A percentile compares a stretch with the other conserved stretches of the same genome.
phyloP scores from a whole-genome alignment of 768 basidiomycete species.

The Obba rivulosa region DNA sequence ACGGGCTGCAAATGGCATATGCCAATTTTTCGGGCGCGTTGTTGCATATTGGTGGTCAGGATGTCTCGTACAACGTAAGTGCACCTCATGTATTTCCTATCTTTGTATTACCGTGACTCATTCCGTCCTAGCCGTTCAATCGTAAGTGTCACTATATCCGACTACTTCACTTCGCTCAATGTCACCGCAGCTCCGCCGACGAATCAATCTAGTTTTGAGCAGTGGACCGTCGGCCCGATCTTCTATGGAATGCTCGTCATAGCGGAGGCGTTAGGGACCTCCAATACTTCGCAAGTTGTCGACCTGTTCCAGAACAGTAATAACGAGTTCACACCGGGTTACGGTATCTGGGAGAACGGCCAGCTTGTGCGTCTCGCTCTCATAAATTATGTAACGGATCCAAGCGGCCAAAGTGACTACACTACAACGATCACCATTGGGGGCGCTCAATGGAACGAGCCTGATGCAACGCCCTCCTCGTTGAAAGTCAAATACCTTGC shows the following conservation, averaged over 20 bases:
- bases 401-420: constrained; percentile 33
- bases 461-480: constrained; percentile 17
- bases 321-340: constrained; percentile 36
- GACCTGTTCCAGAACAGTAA: constrained; percentile 31
- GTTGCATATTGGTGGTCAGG: constrained; percentile 43
- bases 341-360: constrained; percentile 44
- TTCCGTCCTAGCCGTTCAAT: constrained; percentile 38
- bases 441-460: constrained; percentile 17
- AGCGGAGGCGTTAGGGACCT: constrained; percentile 40
- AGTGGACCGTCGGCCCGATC: constrained; percentile 43
- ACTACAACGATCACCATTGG: constrained; percentile 31
- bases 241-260: constrained; percentile 43
- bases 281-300: constrained; percentile 36
- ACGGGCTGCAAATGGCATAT: constrained; percentile 43
- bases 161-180: not conserved
- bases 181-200: constrained; percentile 35
- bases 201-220: constrained; percentile 29
- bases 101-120: constrained; percentile 16
- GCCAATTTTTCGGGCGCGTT: constrained; percentile 42
- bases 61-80: constrained; percentile 49
- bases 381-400: constrained; percentile 44
- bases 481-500: constrained; percentile 30
- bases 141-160: constrained; percentile 18
- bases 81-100: no score
- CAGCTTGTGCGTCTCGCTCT: constrained; percentile 35